phyloP scores from a whole-genome alignment of 305 asterid genomes.

The Coffea humblotiana region DNA sequence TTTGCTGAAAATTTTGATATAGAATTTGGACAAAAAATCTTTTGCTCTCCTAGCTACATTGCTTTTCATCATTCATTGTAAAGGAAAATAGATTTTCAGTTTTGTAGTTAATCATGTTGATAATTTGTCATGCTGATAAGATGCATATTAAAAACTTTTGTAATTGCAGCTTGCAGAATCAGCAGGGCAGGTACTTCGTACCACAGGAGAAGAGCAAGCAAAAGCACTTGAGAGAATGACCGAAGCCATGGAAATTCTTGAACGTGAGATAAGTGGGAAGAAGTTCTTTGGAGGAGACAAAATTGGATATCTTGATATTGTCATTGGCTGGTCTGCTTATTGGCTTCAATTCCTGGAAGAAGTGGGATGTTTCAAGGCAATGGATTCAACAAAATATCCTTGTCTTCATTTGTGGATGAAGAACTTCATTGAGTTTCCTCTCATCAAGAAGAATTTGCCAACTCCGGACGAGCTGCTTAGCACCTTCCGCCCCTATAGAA shows the following conservation, averaged over 20 bases:
- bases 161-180: slow-evolving; percentile 14
- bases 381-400: slow-evolving; percentile 27
- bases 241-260: slow-evolving; percentile 24
- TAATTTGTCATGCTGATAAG: not conserved
- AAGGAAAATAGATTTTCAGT: not conserved
- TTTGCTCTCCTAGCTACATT: not conserved
- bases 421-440: slow-evolving; percentile 18
- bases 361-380: slow-evolving; percentile 21
- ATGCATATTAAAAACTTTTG: too few species aligned
- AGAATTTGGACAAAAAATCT: not conserved
- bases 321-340: slow-evolving; percentile 29
- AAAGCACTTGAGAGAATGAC: slow-evolving; percentile 13
- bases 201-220: slow-evolving; percentile 20
- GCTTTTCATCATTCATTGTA: not conserved
- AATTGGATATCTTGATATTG: slow-evolving; percentile 30
- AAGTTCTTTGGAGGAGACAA: slow-evolving; percentile 32
- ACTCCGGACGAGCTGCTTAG: not conserved
- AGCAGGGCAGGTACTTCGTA: slow-evolving; percentile 17
- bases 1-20: not conserved
- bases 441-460: slow-evolving; percentile 19
- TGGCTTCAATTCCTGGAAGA: slow-evolving; percentile 25
- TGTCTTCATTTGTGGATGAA: slow-evolving; percentile 18
- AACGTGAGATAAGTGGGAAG: slow-evolving; percentile 26
- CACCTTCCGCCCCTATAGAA: not conserved
- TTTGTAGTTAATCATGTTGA: not conserved